Base-by-base conservation (phyloP, 768 basidiomycete genomes). In the Pleurotus platypus region DNA sequence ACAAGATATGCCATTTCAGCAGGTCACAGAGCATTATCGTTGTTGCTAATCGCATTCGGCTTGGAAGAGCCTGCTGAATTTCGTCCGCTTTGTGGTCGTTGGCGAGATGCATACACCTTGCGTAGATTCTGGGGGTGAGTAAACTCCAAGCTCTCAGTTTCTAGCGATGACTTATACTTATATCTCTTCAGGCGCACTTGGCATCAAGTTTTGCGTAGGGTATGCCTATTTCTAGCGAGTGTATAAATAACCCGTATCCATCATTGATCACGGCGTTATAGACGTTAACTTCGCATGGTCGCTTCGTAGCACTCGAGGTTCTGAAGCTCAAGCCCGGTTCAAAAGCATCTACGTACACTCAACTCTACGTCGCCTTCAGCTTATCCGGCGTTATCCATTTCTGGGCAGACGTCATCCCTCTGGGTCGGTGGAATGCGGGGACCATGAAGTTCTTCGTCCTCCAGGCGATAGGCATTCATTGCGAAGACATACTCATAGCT, bases 101-200 rank as follows among this genome's bases (percentile, higher is more conserved):
- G 61, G 51, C 46, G 51, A 7, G 69, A 77, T 22, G 72, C 71
- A 5, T 76, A 72, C 58, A 73, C 74, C 1, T 54, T 79, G 12
- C 69, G 73, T 15, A 66, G 66, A 5, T 67, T 73, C 24, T 78
- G 77, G 78, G 70, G 76, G 75, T 76, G 58, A 60, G 73, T 65
- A 26, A 49, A 27, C 12, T 8, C 16, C 53, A 15, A 54, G 22
- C 37, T 42, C 30, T 50, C 46, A 37, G 37, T 5, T 26, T 5
- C 18, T 39, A 4, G 9, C 27, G 38, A 48, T 53, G 15, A 30
- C 26, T 27, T 22, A 26, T 26, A 26, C 42, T 45, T 13, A 46
- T 49, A 18, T 49, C 18, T 27, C 7, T 54, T 8, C 51, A 26
- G 73, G 15, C 66, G 66, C 27, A 62, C 66, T 0, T 77, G 75